phyloP scores from a whole-genome alignment of 129 eudicot species.

The Tagetes patula region DNA sequence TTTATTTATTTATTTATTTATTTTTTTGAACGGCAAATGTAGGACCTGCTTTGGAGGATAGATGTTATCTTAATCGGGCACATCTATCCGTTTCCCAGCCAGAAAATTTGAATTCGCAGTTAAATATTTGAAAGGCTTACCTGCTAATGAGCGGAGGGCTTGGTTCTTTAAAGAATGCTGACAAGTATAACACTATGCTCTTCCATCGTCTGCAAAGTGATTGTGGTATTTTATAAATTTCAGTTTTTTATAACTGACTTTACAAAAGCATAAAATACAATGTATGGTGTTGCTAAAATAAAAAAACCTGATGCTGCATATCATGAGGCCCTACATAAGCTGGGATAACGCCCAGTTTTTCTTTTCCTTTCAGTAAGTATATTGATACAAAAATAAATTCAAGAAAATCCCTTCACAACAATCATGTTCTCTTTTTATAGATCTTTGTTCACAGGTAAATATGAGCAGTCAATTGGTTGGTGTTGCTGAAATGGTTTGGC shows the following conservation, averaged over 20 bases:
- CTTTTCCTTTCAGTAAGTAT: constrained; percentile 65
- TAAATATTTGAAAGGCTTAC: constrained; percentile 2
- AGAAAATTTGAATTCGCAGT: too few species aligned
- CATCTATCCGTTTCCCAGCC: too few species aligned
- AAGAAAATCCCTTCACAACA: neutral
- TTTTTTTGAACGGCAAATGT: too few species aligned
- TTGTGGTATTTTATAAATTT: constrained; percentile 6
- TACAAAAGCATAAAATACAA: constrained; percentile 79
- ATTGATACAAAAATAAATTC: neutral
- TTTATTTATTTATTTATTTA: too few species aligned
- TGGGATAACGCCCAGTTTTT: constrained; percentile 60
- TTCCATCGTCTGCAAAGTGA: constrained; percentile 54
- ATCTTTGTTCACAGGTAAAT: constrained; percentile 51
- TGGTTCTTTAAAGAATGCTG: constrained; percentile 25
- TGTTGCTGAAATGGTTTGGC: constrained; percentile 83
- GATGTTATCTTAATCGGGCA: too few species aligned
- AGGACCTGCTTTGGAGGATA: too few species aligned
- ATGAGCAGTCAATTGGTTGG: constrained; percentile 81
- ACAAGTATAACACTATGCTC: constrained; percentile 25
- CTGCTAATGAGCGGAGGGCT: constrained; percentile 31
- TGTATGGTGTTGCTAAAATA: constrained; percentile 79
- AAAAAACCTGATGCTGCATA: constrained; percentile 72
- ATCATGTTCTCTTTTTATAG: neutral
- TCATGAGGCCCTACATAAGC: constrained; percentile 55
- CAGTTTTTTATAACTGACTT: neutral